A percentile compares a stretch with the other conserved stretches of the same genome.
phyloP scores from a whole-genome alignment of 139 green algal species.

The Chlorella sp. region DNA sequence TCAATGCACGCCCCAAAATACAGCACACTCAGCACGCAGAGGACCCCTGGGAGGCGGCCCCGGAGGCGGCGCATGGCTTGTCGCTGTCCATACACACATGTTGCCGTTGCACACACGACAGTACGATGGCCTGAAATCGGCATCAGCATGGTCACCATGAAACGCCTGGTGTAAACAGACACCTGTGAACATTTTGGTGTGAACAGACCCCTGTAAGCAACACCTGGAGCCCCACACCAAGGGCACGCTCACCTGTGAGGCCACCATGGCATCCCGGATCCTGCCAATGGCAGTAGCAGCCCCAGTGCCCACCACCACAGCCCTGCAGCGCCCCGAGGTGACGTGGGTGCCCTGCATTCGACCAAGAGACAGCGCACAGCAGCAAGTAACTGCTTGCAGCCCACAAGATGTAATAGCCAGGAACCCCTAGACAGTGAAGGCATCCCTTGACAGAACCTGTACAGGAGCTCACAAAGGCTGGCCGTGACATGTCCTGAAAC shows the following conservation, averaged over 20 bases:
- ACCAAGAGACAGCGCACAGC: too few relatives aligned
- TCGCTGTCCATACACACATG: too few relatives aligned
- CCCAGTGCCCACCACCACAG: conserved; percentile 68
- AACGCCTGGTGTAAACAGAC: neutral
- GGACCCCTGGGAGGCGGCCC: neutral
- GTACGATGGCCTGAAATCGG: too few relatives aligned
- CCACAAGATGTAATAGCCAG: too few relatives aligned
- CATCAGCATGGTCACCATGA: neutral
- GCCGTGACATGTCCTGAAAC: too few relatives aligned
- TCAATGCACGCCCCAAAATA: neutral
- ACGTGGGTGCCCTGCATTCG: conserved; percentile 7
- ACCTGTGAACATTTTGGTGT: neutral
- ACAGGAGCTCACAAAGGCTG: too few relatives aligned
- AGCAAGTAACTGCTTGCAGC: too few relatives aligned
- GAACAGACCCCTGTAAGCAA: neutral
- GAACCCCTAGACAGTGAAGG: too few relatives aligned
- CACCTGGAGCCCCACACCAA: neutral
- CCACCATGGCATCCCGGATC: conserved; percentile 70
- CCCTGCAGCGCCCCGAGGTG: conserved; percentile 10
- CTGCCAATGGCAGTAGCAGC: conserved; percentile 71
- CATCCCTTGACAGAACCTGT: too few relatives aligned
- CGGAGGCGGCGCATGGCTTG: neutral
- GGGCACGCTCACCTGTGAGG: conserved; percentile 45
- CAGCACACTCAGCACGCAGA: neutral
- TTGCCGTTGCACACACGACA: too few relatives aligned